A percentile compares a stretch with the other conserved stretches of the same genome.
phyloP scores from a whole-genome alignment of 495 filamentous ascomycete genomes.

The Cetradonia linearis region DNA sequence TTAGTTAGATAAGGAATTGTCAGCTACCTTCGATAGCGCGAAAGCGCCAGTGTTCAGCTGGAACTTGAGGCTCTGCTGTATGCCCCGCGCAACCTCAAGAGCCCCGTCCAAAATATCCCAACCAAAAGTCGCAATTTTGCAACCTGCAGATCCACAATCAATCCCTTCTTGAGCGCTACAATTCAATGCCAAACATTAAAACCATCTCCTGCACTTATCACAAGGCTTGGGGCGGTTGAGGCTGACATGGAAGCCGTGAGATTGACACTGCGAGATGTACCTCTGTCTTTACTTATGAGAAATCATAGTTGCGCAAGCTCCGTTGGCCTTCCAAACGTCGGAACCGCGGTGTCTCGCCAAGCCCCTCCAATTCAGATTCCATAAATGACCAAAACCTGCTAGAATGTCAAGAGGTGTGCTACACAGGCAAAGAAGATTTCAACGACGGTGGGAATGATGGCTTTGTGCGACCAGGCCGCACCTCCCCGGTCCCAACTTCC shows the following conservation, averaged over 20 bases:
- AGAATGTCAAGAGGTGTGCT: background rate
- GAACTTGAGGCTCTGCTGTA: background rate
- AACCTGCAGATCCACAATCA: background rate
- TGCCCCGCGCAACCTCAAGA: background rate
- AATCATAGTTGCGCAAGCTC: background rate
- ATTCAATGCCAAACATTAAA: too few relatives aligned
- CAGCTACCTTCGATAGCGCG: background rate
- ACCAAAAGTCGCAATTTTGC: background rate
- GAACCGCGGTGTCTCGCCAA: conserved; percentile 9
- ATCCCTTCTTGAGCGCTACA: background rate
- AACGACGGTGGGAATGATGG: background rate
- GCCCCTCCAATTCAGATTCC: background rate
- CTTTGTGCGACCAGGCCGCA: background rate
- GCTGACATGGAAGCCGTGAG: background rate
- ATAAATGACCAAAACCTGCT: background rate
- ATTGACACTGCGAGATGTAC: background rate
- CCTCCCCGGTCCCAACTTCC: background rate
- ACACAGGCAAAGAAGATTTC: background rate
- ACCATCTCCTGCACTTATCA: background rate
- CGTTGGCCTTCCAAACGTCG: conserved; percentile 1
- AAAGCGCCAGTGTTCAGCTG: background rate
- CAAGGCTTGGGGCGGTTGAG: background rate
- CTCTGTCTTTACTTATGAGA: background rate
- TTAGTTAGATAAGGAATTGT: background rate
- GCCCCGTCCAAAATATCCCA: background rate